Conservation (phyloP, 805 yeast species). For the Cyberlindnera xylosilytica region DNA sequence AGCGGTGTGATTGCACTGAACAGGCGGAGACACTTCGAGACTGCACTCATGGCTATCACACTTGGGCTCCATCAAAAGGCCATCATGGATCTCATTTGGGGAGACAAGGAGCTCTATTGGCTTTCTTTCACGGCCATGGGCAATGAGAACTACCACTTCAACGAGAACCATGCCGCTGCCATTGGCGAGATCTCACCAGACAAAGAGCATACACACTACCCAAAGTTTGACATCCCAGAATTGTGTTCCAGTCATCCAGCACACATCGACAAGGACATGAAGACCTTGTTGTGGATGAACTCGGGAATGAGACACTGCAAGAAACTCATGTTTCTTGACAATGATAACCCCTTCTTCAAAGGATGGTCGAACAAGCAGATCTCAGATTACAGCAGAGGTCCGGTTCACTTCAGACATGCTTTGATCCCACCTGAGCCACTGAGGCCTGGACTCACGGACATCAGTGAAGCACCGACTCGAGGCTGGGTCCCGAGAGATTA, state of each 20-base stretch:
- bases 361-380: neutral
- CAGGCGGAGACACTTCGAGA: slow-evolving; percentile 26
- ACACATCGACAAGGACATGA: slow-evolving; percentile 39
- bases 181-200: slow-evolving; percentile 18
- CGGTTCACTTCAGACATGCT: slow-evolving; percentile 40
- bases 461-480: slow-evolving; percentile 1
- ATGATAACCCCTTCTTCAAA: slow-evolving; percentile 24
- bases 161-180: slow-evolving; percentile 15
- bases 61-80: slow-evolving; percentile 19
- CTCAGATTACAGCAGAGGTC: slow-evolving; percentile 29
- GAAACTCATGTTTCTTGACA: slow-evolving; percentile 2
- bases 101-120: slow-evolving; percentile 39
- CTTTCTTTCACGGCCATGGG: slow-evolving; percentile 27
- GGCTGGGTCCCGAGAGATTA: slow-evolving; percentile 45
- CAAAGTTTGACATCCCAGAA: slow-evolving; percentile 19
- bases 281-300: slow-evolving; percentile 49
- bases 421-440: slow-evolving; percentile 45
- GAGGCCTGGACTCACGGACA: neutral
- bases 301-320: slow-evolving; percentile 52
- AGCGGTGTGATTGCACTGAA: slow-evolving; percentile 27
- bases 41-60: slow-evolving; percentile 21
- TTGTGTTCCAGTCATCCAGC: slow-evolving; percentile 59
- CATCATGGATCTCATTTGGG: slow-evolving; percentile 28
- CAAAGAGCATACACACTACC: slow-evolving; percentile 4
- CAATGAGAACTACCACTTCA: slow-evolving; percentile 15